Evolutionary conservation across 495 filamentous ascomycete genomes (phyloP), one percentile per base, ranked within the genome.

Genomic region (Amorphotheca resinae): DNA sequence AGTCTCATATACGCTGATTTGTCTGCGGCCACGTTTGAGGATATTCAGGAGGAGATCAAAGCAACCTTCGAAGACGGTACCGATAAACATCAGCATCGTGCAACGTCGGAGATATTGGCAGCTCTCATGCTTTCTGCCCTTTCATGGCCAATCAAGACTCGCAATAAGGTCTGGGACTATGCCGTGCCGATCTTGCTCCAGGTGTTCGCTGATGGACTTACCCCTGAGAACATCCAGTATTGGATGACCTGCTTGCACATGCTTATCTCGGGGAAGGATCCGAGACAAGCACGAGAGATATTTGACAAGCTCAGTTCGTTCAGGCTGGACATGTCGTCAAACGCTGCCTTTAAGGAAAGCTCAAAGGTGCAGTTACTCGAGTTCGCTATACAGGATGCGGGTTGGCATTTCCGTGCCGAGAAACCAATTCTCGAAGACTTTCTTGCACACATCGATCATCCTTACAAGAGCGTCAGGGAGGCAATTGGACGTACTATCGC

Each of bases 331-430:
- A 89, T 95, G 82, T 64, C 75, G 17, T 95, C 89, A 0, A 95
- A 96, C 59, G 91, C 91, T 3, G 91, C 91, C 8, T 99, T 99
- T 73, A 99, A 99, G 61, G 93, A 99, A 53, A 95, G 88, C 44
- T 87, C 88, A 3, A 95, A 95, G 64, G 83, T 99, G 33, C 82
- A 91, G 51, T 71, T 96, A 11, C 67, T 99, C 25, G 83, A 94
- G 51, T 84, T 93, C 50, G 79, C 80, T 47, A 84, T 96, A 49
- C 76, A 75, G 45, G 85, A 94, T 57, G 69, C 79, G 37, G 93
- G 93, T 1, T 99, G 91, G 91, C 91, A 95, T 61, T 96, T 95
- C 69, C 87, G 84, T 46, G 71, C 84, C 1, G 87, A 93, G 43
- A 68, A 85, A 64, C 87, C 93, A 3, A 87, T 96, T 45, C 61